These are phyloP conservation scores for Botrytis pseudocinerea DNA, from an alignment of 2,329 filamentous ascomycete species.

Conservation along the genomic window DNA sequence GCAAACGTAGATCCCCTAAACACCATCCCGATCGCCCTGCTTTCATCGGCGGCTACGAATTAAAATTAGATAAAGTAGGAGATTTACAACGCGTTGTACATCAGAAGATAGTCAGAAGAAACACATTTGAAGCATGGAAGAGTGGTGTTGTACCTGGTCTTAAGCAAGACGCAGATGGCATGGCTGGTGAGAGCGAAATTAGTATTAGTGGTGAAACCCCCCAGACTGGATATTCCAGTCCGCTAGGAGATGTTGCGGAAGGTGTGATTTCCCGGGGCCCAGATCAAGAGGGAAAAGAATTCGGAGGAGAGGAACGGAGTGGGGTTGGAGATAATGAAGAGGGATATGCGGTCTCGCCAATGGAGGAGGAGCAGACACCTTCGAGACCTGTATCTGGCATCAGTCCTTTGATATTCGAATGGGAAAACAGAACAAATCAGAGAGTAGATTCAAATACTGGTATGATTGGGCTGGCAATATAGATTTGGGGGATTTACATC, in stretches of 20 bases:
- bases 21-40: slow-evolving; percentile 13
- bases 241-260: not conserved
- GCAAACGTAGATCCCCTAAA: not conserved
- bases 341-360: not conserved
- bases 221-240: not conserved
- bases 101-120: not conserved
- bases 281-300: not conserved
- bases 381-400: not conserved
- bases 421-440: not conserved
- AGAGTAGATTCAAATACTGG: not conserved
- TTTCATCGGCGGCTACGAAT: slow-evolving; percentile 19
- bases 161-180: not conserved
- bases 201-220: not conserved
- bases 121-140: slow-evolving; percentile 19
- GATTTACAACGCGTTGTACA: slow-evolving; percentile 6
- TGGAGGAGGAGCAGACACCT: not conserved
- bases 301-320: not conserved
- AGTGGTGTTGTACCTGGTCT: slow-evolving; percentile 1
- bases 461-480: not conserved
- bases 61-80: slow-evolving; percentile 12
- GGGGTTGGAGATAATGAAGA: not conserved
- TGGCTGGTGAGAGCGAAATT: not conserved
- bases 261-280: not conserved
- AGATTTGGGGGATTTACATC: not conserved
- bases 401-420: not conserved